phyloP scores from a whole-genome alignment of 257 asterid genomes.

The Cordia subcordata region DNA sequence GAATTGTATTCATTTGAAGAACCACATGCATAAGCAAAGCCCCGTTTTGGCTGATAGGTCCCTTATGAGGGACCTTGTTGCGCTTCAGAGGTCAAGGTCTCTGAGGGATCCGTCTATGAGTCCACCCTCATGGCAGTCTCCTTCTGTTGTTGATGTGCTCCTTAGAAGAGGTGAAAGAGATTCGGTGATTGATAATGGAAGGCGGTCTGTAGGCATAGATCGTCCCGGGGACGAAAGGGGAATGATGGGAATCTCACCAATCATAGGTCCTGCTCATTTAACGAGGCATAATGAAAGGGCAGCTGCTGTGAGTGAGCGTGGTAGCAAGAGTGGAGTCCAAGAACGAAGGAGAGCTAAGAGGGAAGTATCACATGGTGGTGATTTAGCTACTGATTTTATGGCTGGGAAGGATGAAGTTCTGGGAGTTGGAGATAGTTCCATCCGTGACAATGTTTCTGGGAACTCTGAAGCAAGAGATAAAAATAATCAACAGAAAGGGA shows the following conservation, averaged over 20 bases:
- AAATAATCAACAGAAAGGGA: constrained; percentile 26
- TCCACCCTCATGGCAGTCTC: constrained; percentile 66
- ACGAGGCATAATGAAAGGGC: constrained; percentile 29
- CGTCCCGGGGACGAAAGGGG: constrained; percentile 29
- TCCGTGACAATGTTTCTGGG: constrained; percentile 30
- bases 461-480: constrained; percentile 38
- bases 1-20: constrained; percentile 95
- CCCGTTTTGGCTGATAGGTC: constrained; percentile 73
- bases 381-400: constrained; percentile 28
- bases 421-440: constrained; percentile 25
- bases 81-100: constrained; percentile 78
- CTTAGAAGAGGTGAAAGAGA: constrained; percentile 38
- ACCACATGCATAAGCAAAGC: constrained; percentile 94
- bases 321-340: constrained; percentile 38
- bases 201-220: constrained; percentile 50
- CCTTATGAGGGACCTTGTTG: constrained; percentile 78
- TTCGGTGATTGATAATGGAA: constrained; percentile 34
- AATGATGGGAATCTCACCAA: constrained; percentile 46
- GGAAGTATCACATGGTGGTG: constrained; percentile 41
- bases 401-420: constrained; percentile 24
- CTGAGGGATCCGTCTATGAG: constrained; percentile 87
- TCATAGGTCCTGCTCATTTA: constrained; percentile 20
- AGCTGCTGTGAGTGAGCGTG: constrained; percentile 24
- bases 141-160: constrained; percentile 42
- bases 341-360: constrained; percentile 40